Evolutionary conservation across 257 asterid species (phyloP), one percentile per base, ranked within the genome.

Genomic region (Solanum piurae): DNA sequence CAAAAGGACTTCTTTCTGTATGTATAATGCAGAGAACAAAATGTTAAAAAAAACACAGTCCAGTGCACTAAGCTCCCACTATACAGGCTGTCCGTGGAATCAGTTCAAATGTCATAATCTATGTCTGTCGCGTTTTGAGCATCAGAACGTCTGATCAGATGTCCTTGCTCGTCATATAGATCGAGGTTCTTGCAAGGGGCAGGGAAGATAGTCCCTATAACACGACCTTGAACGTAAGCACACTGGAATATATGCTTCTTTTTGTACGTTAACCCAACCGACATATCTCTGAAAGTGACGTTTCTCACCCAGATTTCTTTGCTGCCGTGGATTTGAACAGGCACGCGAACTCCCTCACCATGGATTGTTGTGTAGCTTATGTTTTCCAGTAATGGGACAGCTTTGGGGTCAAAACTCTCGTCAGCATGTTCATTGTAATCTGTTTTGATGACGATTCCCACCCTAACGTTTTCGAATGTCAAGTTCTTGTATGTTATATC

Each of bases 161-260:
- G 89, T 44, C 88, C 91, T 72, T 86, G 89, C 20, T 89, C 91
- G 55, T 89, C 91, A 27, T 89, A 86, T 2, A 86, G 49, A 72
- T 89, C 91, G 38, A 89, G 89, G 75, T 89, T 89, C 25, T 52
- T 87, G 36, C 91, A 89, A n/a, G 91, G 91, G 9, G 91, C 86
- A 31, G 91, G 91, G 68, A 82, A 86, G 38, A 89, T 20, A 12
- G 87, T 89, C 21, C 91, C 91, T 6, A 89, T 86, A 29, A 89
- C 91, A 16, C 86, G 89, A 14, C 91, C 91, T 73, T 89, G 87
- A 83, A 86, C 87, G n/a, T n/a, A 89, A n/a, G 89, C 87, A 83
- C 91, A 89, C 55, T 89, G 91, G 86, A 89, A 89, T 68, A 89
- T 33, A 58, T 89, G 91, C 86, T 89, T 75, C 90, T 88, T 89